Conservation (phyloP, 352 stramenopile species). For the Globisporangium uncinulatum region DNA sequence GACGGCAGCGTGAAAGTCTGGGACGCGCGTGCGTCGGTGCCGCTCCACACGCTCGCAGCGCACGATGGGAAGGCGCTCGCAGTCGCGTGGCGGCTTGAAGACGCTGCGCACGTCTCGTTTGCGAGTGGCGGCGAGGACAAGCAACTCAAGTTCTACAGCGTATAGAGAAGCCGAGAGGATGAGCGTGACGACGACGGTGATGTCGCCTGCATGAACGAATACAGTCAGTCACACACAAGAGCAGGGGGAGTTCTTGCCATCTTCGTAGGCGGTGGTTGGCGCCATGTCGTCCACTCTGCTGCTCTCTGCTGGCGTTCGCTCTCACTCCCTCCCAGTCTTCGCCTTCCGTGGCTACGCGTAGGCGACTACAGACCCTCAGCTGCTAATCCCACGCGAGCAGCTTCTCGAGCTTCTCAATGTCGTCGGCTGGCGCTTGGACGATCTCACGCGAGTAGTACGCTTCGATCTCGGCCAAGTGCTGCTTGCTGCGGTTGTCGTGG, state of each 20-base stretch:
- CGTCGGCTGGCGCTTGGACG: constrained; percentile 62
- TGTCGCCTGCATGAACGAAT: neutral
- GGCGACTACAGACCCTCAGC: neutral
- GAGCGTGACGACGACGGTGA: neutral
- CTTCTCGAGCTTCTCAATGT: constrained; percentile 85
- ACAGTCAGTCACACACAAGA: neutral
- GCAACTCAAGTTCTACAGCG: constrained; percentile 83
- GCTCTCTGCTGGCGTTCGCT: neutral
- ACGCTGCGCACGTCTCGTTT: constrained; percentile 36
- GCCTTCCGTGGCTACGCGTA: neutral
- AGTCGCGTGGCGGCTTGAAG: constrained; percentile 48
- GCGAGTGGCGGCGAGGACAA: constrained; percentile 81
- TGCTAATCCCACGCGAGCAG: constrained; percentile 71
- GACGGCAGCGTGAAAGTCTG: constrained; percentile 80
- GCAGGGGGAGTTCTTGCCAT: too few relatives aligned
- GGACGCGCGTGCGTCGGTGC: constrained; percentile 68
- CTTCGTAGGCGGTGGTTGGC: neutral
- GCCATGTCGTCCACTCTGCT: neutral
- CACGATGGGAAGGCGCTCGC: constrained; percentile 72
- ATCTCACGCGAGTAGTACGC: constrained; percentile 78
- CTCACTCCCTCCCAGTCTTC: neutral
- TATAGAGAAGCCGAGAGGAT: constrained; percentile 29
- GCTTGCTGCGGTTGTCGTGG: constrained; percentile 81
- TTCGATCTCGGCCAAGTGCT: constrained; percentile 77
- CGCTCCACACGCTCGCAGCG: constrained; percentile 67